phyloP scores from a whole-genome alignment of 371 early-diverging fungal species.

The Rhizopus sp. region DNA sequence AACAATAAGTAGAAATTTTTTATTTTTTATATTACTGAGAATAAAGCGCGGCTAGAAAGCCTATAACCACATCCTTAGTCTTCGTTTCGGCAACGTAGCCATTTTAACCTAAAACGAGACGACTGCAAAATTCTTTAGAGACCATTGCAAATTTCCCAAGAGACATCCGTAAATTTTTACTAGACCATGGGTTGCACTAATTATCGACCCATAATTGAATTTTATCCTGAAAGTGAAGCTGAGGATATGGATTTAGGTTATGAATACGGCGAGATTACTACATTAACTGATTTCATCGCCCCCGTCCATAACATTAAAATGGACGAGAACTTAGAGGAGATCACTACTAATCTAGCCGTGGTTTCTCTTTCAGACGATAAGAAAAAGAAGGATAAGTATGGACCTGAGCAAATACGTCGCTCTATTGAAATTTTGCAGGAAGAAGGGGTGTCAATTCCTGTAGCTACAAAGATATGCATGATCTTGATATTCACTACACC shows the following conservation, averaged over 20 bases:
- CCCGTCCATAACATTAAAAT: conserved; percentile 12
- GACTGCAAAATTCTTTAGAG: too few relatives aligned
- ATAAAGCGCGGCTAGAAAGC: too few relatives aligned
- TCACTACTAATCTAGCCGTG: conserved; percentile 11
- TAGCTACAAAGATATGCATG: conserved; percentile 11
- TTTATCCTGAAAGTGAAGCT: conserved; percentile 15
- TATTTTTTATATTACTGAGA: too few relatives aligned
- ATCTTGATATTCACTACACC: conserved; percentile 15
- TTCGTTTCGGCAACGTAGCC: too few relatives aligned
- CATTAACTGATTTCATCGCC: conserved; percentile 11
- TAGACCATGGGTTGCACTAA: conserved; percentile 17
- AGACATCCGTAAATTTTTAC: too few relatives aligned
- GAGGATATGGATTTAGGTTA: conserved; percentile 15
- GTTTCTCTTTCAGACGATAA: conserved; percentile 15
- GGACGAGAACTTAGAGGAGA: conserved; percentile 13
- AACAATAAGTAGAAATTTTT: too few relatives aligned
- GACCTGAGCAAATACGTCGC: conserved; percentile 5
- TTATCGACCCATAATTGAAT: conserved; percentile 14
- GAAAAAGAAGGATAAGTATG: conserved; percentile 11
- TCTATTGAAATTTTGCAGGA: conserved; percentile 9
- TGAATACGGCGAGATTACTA: conserved; percentile 14
- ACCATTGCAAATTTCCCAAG: too few relatives aligned
- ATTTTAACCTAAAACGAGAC: too few relatives aligned
- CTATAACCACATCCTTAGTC: too few relatives aligned
- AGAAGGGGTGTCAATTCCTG: conserved; percentile 11